These are phyloP conservation scores for Warburgia ugandensis DNA, from an alignment of 164 flowering plant species.

Conservation along the genomic window DNA sequence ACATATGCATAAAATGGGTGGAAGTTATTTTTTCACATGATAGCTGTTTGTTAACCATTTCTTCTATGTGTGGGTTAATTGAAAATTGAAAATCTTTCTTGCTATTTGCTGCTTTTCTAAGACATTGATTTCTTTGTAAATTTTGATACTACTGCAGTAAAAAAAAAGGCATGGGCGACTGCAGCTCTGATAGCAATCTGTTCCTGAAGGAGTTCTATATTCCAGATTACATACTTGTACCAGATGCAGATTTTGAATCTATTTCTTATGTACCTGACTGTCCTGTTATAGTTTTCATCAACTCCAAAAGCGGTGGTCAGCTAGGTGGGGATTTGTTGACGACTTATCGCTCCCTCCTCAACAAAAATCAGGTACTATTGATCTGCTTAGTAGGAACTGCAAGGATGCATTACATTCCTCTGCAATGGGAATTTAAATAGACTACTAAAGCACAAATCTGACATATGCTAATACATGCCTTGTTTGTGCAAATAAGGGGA, in stretches of 20 bases:
- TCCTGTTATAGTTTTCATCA: constrained; percentile 78
- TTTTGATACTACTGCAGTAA: constrained; percentile 25
- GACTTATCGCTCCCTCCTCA: constrained; percentile 55
- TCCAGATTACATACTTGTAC: constrained; percentile 56
- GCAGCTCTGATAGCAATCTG: constrained; percentile 7
- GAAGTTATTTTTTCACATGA: too few relatives aligned
- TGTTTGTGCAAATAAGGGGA: too few relatives aligned
- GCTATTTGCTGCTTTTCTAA: too few relatives aligned
- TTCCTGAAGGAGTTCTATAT: constrained; percentile 44
- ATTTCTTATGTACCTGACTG: constrained; percentile 29
- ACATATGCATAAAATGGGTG: too few relatives aligned
- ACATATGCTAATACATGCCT: too few relatives aligned
- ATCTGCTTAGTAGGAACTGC: neutral
- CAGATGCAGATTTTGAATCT: constrained; percentile 18
- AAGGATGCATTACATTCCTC: neutral
- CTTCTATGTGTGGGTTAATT: too few relatives aligned
- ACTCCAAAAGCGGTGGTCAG: constrained; percentile 83
- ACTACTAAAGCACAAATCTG: neutral
- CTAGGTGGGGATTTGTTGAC: constrained; percentile 64
- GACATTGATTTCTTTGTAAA: too few relatives aligned
- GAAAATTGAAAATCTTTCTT: too few relatives aligned
- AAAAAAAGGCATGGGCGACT: constrained; percentile 25
- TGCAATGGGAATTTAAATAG: neutral
- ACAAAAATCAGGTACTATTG: constrained; percentile 50
- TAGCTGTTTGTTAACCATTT: too few relatives aligned